Evolutionary conservation across 2,329 filamentous ascomycete species (phyloP), one percentile per base, ranked within the genome.

Genomic region (Alternaria panax): DNA sequence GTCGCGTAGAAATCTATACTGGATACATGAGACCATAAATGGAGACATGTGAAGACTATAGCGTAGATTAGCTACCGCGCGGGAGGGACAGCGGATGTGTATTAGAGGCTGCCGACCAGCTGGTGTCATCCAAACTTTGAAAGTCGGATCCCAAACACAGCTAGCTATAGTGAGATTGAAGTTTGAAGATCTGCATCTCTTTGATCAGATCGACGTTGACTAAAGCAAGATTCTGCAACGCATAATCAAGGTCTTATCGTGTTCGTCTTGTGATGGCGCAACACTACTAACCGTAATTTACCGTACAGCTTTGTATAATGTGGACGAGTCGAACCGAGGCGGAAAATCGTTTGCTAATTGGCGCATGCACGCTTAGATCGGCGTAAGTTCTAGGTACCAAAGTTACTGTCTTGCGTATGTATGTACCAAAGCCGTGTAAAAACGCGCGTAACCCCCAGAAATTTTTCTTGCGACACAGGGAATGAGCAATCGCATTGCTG

Each of bases 71-170:
- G 45, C n/a, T 48, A 48, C 45, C 30, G 45, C 20, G 20, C 45
- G 45, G 45, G 20, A 48, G 45, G 45, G 36, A 48, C n/a, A 24
- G 45, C 30, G 45, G 45, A 48, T 34, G 30, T 36, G 45, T 34
- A 30, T 48, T 34, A 5, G 30, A 41, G 11, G 38, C 20, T 22
- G 20, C 12, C 11, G 20, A 14, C 38, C 24, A 48, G 45, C 20
- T 34, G 20, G 22, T 48, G 30, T 25, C 45, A 48, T 48, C 45
- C 45, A 36, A 18, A 34, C 45, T 20, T 48, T 36, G 28, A 24
- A 36, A 24, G 30, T 12, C 28, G 30, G 28, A 34, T 36, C 28
- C 30, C 14, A 20, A 11, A 25, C 20, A 24, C 20, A n/a, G 30
- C 45, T 48, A 48, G 45, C 45, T 34, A 14, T 32, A 24, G 20